Evolutionary conservation across 1,139 yeast species (phyloP).

Genomic region (Zygoascus meyerae): DNA sequence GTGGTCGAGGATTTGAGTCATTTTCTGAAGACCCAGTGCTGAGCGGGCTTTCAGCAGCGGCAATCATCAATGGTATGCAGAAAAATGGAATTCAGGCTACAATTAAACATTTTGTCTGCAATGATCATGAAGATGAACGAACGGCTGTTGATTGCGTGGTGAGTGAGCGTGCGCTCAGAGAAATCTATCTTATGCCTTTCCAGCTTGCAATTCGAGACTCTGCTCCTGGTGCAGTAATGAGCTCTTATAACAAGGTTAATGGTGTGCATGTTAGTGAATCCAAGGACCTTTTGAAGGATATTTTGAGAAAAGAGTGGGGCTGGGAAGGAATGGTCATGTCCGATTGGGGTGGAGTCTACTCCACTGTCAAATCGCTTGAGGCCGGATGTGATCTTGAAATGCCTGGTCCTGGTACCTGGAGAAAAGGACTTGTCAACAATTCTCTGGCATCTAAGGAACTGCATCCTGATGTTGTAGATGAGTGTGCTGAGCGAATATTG

Average conservation of each 20-base stretch:
- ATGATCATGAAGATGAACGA: conserved; percentile 55
- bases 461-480: conserved; percentile 33
- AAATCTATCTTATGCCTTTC: conserved; percentile 56
- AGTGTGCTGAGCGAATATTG: conserved; percentile 44
- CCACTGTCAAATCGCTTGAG: conserved; percentile 31
- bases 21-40: conserved; percentile 58
- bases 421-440: conserved; percentile 35
- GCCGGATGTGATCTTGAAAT: conserved; percentile 47
- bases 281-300: conserved; percentile 38
- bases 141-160: conserved; percentile 43
- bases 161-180: conserved; percentile 56
- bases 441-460: conserved; percentile 22
- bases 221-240: conserved; percentile 51
- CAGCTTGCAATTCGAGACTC: conserved; percentile 49
- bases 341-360: conserved; percentile 47
- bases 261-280: conserved; percentile 54
- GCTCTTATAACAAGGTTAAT: conserved; percentile 54
- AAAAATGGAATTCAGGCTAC: conserved; percentile 48
- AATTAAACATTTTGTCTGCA: conserved; percentile 55
- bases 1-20: conserved; percentile 60
- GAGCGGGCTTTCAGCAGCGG: conserved; percentile 48
- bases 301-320: conserved; percentile 52
- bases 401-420: conserved; percentile 54
- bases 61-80: conserved; percentile 51
- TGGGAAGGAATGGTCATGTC: conserved; percentile 54